These are phyloP conservation scores for Neonectria magnoliae DNA, from an alignment of 2,329 filamentous ascomycete species.

Conservation along the genomic window DNA sequence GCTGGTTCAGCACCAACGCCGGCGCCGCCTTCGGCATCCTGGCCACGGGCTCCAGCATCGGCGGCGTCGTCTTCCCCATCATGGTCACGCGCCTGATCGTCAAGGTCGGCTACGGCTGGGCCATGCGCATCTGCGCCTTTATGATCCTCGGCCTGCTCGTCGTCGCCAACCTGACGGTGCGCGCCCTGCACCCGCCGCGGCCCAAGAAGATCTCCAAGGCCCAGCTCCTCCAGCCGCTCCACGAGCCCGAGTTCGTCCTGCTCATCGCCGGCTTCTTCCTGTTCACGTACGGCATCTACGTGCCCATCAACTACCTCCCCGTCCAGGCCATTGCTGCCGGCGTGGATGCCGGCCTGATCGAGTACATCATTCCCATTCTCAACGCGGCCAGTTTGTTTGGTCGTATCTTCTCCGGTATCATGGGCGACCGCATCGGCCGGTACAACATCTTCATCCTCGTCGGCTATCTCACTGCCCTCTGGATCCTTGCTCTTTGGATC, in stretches of 20 bases:
- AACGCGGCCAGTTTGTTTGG: slow-evolving; percentile 53
- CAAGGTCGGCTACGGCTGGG: slow-evolving; percentile 51
- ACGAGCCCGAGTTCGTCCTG: slow-evolving; percentile 47
- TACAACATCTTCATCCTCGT: slow-evolving; percentile 59
- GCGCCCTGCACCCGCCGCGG: slow-evolving; percentile 37
- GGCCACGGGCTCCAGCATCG: slow-evolving; percentile 49
- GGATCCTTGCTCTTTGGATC: slow-evolving; percentile 57
- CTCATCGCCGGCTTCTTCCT: slow-evolving; percentile 45
- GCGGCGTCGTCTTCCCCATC: slow-evolving; percentile 54
- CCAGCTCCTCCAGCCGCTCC: slow-evolving; percentile 46
- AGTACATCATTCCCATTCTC: slow-evolving; percentile 52
- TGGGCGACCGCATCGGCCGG: slow-evolving; percentile 50
- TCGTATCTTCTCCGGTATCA: slow-evolving; percentile 47
- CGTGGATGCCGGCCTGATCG: slow-evolving; percentile 42
- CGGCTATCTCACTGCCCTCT: slow-evolving; percentile 52
- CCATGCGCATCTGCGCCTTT: slow-evolving; percentile 53
- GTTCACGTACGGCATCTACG: slow-evolving; percentile 50
- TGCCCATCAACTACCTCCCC: slow-evolving; percentile 51
- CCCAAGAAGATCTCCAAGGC: slow-evolving; percentile 42
- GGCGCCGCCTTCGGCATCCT: slow-evolving; percentile 50
- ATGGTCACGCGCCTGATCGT: slow-evolving; percentile 51
- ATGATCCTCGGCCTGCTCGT: slow-evolving; percentile 48
- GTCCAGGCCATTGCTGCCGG: slow-evolving; percentile 45
- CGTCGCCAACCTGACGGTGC: slow-evolving; percentile 47
- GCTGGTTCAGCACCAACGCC: slow-evolving; percentile 49